Conservation (phyloP, 1,284 basidiomycete species). For the Spongispora temasekensis region DNA sequence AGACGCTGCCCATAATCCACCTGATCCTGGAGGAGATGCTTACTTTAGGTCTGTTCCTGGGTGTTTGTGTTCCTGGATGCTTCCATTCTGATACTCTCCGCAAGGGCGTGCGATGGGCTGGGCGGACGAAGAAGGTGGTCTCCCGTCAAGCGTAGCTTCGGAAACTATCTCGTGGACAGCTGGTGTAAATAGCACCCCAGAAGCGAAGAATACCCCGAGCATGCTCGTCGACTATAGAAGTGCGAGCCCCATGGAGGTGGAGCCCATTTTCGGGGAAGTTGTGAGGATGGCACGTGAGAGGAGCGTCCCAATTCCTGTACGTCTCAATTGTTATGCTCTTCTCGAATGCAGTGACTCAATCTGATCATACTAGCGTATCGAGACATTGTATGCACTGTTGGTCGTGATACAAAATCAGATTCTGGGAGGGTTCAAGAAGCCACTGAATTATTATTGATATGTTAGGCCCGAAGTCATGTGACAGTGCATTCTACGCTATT, state of each 20-base stretch:
- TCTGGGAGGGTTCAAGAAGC: conserved; percentile 29
- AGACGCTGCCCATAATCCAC: conserved; percentile 50
- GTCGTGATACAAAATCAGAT: conserved; percentile 56
- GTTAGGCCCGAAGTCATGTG: too few species aligned
- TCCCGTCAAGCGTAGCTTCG: conserved; percentile 46
- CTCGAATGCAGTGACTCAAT: too few species aligned
- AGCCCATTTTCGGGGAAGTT: conserved; percentile 63
- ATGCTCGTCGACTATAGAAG: conserved; percentile 62
- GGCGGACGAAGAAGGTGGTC: conserved; percentile 41
- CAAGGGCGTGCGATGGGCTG: conserved; percentile 53
- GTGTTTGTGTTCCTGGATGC: not conserved
- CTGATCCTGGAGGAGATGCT: conserved; percentile 51
- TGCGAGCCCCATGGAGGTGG: conserved; percentile 62
- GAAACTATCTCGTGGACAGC: conserved; percentile 43
- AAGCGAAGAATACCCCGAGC: conserved; percentile 53
- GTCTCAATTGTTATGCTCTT: conserved; percentile 14
- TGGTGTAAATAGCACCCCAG: conserved; percentile 41
- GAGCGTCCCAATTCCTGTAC: conserved; percentile 53
- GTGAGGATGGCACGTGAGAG: conserved; percentile 51
- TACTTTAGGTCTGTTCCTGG: conserved; percentile 38
- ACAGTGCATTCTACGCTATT: too few species aligned
- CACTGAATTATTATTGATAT: not conserved
- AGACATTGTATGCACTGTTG: conserved; percentile 51
- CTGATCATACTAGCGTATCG: conserved; percentile 41
- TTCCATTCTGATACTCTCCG: conserved; percentile 6